These are phyloP conservation scores for Dryas alaskensis DNA, from an alignment of 306 rosid genomes.

Conservation along the genomic window DNA sequence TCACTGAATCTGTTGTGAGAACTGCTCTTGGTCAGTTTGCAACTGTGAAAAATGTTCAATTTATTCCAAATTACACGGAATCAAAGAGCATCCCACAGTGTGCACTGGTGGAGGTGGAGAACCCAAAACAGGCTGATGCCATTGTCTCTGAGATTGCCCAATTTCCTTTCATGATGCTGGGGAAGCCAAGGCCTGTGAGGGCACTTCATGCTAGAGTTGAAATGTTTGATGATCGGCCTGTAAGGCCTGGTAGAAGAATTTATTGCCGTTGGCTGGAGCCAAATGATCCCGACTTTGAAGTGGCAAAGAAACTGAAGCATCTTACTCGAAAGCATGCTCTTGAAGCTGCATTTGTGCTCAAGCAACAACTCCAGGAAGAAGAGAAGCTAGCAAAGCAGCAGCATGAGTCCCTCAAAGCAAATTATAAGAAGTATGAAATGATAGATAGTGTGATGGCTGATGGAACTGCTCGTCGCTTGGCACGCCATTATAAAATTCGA, in stretches of 20 bases:
- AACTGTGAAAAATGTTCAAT: slow-evolving; percentile 32
- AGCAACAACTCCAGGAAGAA: slow-evolving; percentile 58
- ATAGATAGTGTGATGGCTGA: slow-evolving; percentile 49
- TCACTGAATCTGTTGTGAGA: slow-evolving; percentile 34
- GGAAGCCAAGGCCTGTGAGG: too few species aligned
- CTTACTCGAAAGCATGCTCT: slow-evolving; percentile 45
- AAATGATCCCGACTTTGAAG: slow-evolving; percentile 62
- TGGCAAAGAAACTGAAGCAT: slow-evolving; percentile 49
- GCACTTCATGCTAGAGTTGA: too few species aligned
- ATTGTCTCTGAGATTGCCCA: slow-evolving; percentile 33
- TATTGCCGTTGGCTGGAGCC: slow-evolving; percentile 51
- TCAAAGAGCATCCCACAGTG: slow-evolving; percentile 44
- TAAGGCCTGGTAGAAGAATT: slow-evolving; percentile 50
- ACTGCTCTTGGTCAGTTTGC: too few species aligned
- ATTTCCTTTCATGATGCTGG: too few species aligned
- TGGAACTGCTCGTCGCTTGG: slow-evolving; percentile 59
- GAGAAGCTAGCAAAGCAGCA: slow-evolving; percentile 71
- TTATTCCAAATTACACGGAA: slow-evolving; percentile 65
- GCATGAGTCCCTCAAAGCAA: slow-evolving; percentile 37
- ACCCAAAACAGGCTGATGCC: slow-evolving; percentile 45
- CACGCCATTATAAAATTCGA: slow-evolving; percentile 36
- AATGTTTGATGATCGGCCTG: too few species aligned
- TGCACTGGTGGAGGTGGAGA: slow-evolving; percentile 74
- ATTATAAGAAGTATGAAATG: slow-evolving; percentile 54
- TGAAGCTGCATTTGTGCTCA: slow-evolving; percentile 45